Conservation (phyloP, 306 rosid genomes). For the Phaseolus lunatus region DNA sequence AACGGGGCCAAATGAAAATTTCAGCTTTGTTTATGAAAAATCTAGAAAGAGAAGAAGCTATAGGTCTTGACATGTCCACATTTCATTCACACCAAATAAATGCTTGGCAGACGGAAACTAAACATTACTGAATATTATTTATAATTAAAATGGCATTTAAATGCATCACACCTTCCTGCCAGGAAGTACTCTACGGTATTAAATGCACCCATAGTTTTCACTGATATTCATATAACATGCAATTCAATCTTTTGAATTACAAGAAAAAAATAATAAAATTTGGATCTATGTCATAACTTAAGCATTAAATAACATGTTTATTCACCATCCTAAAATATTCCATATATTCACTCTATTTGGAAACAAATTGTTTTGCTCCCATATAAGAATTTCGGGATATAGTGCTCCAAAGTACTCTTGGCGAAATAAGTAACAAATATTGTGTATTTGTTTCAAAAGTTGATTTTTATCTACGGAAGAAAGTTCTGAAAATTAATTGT, state of each 20-base stretch:
- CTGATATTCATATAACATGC: too few species aligned
- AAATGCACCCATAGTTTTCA: too few species aligned
- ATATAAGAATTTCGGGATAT: not conserved
- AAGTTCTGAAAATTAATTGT: too few species aligned
- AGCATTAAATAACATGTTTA: too few species aligned
- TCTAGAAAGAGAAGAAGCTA: not conserved
- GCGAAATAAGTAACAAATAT: not conserved
- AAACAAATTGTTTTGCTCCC: not conserved
- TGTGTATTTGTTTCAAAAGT: not conserved
- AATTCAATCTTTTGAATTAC: not conserved
- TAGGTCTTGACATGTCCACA: not conserved
- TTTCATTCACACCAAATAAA: not conserved
- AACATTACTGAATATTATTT: too few species aligned
- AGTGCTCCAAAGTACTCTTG: not conserved
- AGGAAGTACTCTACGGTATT: too few species aligned
- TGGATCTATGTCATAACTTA: not conserved
- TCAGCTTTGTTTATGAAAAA: not conserved
- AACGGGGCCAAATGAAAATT: constrained; percentile 20
- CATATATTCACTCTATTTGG: not conserved
- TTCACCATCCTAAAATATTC: not conserved
- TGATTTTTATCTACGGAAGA: not conserved
- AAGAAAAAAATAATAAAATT: not conserved
- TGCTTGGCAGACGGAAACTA: too few species aligned
- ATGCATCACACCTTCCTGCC: too few species aligned
- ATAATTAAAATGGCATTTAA: too few species aligned